phyloP scores from a whole-genome alignment of 179 eudicot species.

The Drosera spatulata region DNA sequence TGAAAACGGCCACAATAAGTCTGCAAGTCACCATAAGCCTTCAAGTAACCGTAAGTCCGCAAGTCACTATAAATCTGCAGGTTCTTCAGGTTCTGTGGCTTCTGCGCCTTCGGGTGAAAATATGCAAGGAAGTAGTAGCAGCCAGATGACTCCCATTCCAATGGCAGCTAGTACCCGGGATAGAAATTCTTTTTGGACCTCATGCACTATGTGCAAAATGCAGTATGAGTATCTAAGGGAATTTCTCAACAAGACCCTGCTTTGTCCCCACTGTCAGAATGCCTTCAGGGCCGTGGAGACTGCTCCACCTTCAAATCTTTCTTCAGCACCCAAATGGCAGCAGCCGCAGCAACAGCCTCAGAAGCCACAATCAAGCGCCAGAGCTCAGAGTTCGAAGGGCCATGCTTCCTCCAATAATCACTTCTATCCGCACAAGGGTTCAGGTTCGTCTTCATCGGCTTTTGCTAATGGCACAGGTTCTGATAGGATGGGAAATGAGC shows the following conservation, averaged over 20 bases:
- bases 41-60: no score
- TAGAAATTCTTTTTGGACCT: slow-evolving; percentile 32
- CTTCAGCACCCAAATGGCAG: slow-evolving; percentile 8
- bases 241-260: slow-evolving; percentile 20
- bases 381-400: slow-evolving; percentile 1
- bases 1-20: slow-evolving; percentile 16
- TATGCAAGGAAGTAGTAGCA: slow-evolving; percentile 5
- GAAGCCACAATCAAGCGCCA: slow-evolving; percentile 9
- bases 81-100: no score
- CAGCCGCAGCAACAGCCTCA: slow-evolving; percentile 6
- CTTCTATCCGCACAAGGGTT: slow-evolving; percentile 22
- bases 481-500: slow-evolving; percentile 6
- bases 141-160: slow-evolving; percentile 10
- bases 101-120: slow-evolving; percentile 13
- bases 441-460: slow-evolving; percentile 6
- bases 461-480: slow-evolving; percentile 1
- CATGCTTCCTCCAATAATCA: slow-evolving; percentile 5
- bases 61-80: no score
- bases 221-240: slow-evolving; percentile 25
- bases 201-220: slow-evolving; percentile 28
- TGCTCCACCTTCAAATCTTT: slow-evolving; percentile 28
- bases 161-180: slow-evolving; percentile 8
- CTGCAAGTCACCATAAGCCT: no score
- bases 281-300: slow-evolving; percentile 24
- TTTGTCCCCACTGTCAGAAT: slow-evolving; percentile 23